A percentile compares a stretch with the other conserved stretches of the same genome.
Evolutionary conservation across 2,329 filamentous ascomycete species (phyloP).

Genomic region (Beauveria pseudobassiana): DNA sequence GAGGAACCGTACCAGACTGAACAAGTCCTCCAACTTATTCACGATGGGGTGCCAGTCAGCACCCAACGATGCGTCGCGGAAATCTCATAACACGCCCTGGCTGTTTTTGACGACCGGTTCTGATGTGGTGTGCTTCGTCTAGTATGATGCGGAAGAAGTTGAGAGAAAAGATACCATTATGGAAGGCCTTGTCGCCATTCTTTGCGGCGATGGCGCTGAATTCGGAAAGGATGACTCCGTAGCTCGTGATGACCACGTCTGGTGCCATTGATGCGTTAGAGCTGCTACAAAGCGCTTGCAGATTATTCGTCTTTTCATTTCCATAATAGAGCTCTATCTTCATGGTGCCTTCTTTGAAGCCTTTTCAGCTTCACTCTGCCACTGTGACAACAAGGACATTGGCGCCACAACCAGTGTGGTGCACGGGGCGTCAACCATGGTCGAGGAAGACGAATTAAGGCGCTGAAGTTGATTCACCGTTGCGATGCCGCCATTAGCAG

Average conservation of each 20-base stretch:
- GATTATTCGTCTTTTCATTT: constrained; percentile 69
- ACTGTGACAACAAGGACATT: constrained; percentile 93
- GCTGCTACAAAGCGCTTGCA: constrained; percentile 70
- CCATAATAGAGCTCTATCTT: constrained; percentile 90
- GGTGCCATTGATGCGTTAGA: constrained; percentile 70
- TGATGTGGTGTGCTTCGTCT: constrained; percentile 93
- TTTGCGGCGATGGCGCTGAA: constrained; percentile 62
- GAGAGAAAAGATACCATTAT: constrained; percentile 77
- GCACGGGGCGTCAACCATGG: constrained; percentile 64
- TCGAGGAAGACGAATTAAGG: constrained; percentile 47
- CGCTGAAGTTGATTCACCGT: constrained; percentile 56
- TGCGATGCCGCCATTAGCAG: constrained; percentile 20
- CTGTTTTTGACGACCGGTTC: constrained; percentile 81
- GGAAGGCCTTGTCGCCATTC: constrained; percentile 56
- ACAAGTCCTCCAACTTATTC: constrained; percentile 89
- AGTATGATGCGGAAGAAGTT: constrained; percentile 94
- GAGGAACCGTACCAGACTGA: constrained; percentile 85
- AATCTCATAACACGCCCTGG: constrained; percentile 89
- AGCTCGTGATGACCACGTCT: constrained; percentile 90
- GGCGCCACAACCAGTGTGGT: constrained; percentile 95
- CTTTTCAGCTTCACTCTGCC: constrained; percentile 91
- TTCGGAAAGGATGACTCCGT: constrained; percentile 85
- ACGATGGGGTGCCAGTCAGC: constrained; percentile 91
- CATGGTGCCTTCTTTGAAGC: constrained; percentile 76
- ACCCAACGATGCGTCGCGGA: constrained; percentile 83